These are phyloP conservation scores for Gossypium mustelinum DNA, from an alignment of 345 rosid genomes.

Conservation along the genomic window DNA sequence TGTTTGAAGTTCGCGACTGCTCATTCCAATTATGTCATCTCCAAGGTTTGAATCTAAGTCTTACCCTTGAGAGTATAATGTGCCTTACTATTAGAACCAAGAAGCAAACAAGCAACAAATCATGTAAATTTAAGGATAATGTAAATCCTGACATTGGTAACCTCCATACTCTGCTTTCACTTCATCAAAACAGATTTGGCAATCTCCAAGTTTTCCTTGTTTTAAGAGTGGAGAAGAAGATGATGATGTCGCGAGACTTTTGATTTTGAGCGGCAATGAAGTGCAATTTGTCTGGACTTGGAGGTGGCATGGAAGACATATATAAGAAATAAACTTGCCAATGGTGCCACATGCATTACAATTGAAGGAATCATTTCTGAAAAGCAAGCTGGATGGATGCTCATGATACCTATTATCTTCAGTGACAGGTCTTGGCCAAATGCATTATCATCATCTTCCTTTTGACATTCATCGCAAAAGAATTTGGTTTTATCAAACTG, in stretches of 20 bases:
- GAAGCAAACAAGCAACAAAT: too few species aligned
- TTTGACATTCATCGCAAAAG: background rate
- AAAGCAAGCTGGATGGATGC: background rate
- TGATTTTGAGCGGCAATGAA: background rate
- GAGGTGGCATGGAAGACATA: background rate
- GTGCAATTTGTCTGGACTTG: conserved; percentile 3
- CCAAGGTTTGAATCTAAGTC: rapidly evolving
- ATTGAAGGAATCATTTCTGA: background rate
- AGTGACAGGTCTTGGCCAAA: background rate
- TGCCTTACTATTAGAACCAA: too few species aligned
- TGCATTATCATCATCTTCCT: background rate
- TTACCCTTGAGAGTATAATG: rapidly evolving
- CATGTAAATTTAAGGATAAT: too few species aligned
- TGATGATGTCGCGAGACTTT: conserved; percentile 15
- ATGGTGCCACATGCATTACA: conserved; percentile 23
- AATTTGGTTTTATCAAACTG: too few species aligned
- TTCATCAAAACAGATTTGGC: conserved; percentile 11
- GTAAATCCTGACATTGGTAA: conserved; percentile 8
- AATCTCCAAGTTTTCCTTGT: background rate
- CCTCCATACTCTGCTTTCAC: conserved; percentile 16
- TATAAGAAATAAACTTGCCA: conserved; percentile 9
- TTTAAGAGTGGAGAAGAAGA: background rate
- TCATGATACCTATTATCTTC: background rate
- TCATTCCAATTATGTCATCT: rapidly evolving
- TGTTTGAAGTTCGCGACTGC: too few species aligned